Evolutionary conservation across 345 rosid species (phyloP).

Genomic region (Populus pruinosa): DNA sequence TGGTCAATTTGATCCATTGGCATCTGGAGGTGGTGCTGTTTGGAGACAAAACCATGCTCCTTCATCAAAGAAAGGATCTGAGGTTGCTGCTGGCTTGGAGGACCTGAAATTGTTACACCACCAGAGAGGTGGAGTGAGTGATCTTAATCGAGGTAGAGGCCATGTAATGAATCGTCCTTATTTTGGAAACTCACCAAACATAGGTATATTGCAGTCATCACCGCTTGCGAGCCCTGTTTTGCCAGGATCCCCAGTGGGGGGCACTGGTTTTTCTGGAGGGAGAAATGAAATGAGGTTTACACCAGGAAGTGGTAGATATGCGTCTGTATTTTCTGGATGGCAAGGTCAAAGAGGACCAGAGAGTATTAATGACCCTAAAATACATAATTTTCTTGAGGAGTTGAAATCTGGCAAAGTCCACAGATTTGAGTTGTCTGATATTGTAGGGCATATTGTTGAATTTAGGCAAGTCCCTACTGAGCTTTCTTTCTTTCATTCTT

Average conservation of each 20-base stretch:
- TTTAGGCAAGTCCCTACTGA: constrained; percentile 55
- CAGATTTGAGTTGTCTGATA: constrained; percentile 81
- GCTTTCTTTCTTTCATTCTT: constrained; percentile 11
- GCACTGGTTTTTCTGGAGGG: constrained; percentile 48
- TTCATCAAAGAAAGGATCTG: constrained; percentile 37
- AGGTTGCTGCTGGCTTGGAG: constrained; percentile 32
- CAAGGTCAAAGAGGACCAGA: constrained; percentile 67
- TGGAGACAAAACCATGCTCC: constrained; percentile 46
- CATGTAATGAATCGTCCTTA: constrained; percentile 39
- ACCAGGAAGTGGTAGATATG: constrained; percentile 50
- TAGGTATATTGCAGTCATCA: constrained; percentile 62
- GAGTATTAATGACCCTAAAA: constrained; percentile 55
- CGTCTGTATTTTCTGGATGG: constrained; percentile 69
- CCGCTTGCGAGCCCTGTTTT: constrained; percentile 66
- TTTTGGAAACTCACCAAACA: constrained; percentile 52
- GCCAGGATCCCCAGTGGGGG: constrained; percentile 66
- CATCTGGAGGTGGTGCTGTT: constrained; percentile 31
- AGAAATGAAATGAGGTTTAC: constrained; percentile 59
- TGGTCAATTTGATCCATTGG: constrained; percentile 43
- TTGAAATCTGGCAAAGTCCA: constrained; percentile 74
- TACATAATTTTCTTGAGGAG: constrained; percentile 85
- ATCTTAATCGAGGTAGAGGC: constrained; percentile 51
- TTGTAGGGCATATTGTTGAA: constrained; percentile 83
- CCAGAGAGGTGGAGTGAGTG: constrained; percentile 41
- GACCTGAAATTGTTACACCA: constrained; percentile 55